Evolutionary conservation across 257 asterid species (phyloP).

Genomic region (Prunella vulgaris): DNA sequence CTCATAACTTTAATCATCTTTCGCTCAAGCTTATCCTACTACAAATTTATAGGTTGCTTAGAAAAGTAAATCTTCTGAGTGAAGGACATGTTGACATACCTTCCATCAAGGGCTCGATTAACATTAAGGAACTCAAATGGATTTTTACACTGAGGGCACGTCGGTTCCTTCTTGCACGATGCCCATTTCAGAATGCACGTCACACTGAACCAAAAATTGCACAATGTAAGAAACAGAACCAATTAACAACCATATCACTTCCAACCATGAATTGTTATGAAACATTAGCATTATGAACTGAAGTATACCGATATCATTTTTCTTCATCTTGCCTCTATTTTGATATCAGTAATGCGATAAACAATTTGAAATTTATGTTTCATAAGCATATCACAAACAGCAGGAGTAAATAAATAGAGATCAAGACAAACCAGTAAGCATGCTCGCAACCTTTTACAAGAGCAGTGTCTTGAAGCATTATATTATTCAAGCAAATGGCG

Average conservation of each 20-base stretch:
- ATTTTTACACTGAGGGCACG: conserved; percentile 83
- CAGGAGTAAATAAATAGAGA: conserved; percentile 8
- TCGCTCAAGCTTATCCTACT: background rate
- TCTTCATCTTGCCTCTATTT: background rate
- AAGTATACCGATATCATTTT: background rate
- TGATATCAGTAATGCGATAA: background rate
- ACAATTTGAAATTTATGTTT: background rate
- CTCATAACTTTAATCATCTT: background rate
- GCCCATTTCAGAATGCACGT: conserved; percentile 89
- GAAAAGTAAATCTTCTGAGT: background rate
- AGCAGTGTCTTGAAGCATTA: conserved; percentile 71
- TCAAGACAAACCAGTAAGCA: conserved; percentile 79
- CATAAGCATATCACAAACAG: background rate
- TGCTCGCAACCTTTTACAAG: conserved; percentile 98
- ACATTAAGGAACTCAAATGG: conserved; percentile 68
- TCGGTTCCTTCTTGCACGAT: conserved; percentile 63
- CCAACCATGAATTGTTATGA: background rate
- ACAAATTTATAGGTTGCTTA: background rate
- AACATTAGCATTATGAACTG: background rate
- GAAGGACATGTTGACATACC: conserved; percentile 32
- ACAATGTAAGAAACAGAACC: background rate
- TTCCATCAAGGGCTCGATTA: conserved; percentile 80
- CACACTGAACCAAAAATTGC: conserved; percentile 40
- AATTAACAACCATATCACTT: background rate
- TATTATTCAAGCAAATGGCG: conserved; percentile 67